These are phyloP conservation scores for Heritiera fomes DNA, from an alignment of 345 rosid species.

Conservation along the genomic window DNA sequence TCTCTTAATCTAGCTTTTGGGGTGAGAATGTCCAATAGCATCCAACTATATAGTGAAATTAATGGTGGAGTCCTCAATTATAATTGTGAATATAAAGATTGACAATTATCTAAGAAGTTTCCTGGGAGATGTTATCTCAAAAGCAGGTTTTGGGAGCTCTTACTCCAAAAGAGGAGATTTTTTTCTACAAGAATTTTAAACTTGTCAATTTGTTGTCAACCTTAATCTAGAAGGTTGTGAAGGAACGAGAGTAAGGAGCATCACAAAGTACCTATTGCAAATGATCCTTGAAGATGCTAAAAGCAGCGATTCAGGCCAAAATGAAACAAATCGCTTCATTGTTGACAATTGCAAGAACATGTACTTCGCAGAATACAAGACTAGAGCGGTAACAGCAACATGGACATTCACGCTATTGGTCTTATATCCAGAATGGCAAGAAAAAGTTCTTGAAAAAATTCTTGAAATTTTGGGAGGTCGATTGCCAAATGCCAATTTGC, in stretches of 20 bases:
- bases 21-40: too few relatives aligned
- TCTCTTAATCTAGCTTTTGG: too few relatives aligned
- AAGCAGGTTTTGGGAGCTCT: slow-evolving; percentile 48
- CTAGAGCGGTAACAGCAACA: slow-evolving; percentile 34
- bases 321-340: slow-evolving; percentile 29
- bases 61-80: slow-evolving; percentile 34
- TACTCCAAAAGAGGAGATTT: slow-evolving; percentile 37
- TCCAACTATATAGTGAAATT: background rate
- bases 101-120: slow-evolving; percentile 38
- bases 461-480: too few relatives aligned
- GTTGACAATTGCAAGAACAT: slow-evolving; percentile 53
- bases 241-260: slow-evolving; percentile 25
- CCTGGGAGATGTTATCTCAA: slow-evolving; percentile 50
- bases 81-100: slow-evolving; percentile 29
- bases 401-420: slow-evolving; percentile 26
- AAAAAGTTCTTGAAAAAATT: too few relatives aligned
- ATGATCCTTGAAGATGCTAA: slow-evolving; percentile 34
- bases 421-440: too few relatives aligned
- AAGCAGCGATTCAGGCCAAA: slow-evolving; percentile 16
- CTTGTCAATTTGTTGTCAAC: slow-evolving; percentile 26
- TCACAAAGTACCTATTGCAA: slow-evolving; percentile 30
- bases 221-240: slow-evolving; percentile 32
- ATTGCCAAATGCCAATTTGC: too few relatives aligned
- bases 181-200: slow-evolving; percentile 12
- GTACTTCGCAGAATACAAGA: slow-evolving; percentile 41